phyloP scores from a whole-genome alignment of 805 yeast species.

The Candida dajiaensis region DNA sequence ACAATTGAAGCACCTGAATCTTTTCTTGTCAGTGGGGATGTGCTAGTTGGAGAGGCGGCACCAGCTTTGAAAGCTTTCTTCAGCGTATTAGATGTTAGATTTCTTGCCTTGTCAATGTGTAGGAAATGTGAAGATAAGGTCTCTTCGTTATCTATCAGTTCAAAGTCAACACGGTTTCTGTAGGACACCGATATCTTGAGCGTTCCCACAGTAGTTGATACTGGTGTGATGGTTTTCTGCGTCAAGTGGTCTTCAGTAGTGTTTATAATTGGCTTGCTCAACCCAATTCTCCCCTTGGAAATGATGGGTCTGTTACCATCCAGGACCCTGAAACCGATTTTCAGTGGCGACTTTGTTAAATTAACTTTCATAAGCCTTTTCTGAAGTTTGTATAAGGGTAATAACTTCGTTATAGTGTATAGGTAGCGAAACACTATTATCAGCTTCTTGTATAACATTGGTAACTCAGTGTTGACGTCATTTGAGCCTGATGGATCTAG shows the following conservation, averaged over 20 bases:
- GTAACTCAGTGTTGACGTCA: slow-evolving; percentile 44
- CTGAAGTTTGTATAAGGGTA: slow-evolving; percentile 66
- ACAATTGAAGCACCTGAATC: slow-evolving; percentile 40
- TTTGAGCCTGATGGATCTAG: slow-evolving; percentile 46
- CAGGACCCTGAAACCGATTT: slow-evolving; percentile 53
- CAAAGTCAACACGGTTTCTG: slow-evolving; percentile 64
- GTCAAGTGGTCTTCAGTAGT: slow-evolving; percentile 42
- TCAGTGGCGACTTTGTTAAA: slow-evolving; percentile 33
- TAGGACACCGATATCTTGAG: slow-evolving; percentile 74
- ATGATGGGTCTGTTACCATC: slow-evolving; percentile 77
- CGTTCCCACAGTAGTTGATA: slow-evolving; percentile 71
- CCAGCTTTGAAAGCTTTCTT: slow-evolving; percentile 30
- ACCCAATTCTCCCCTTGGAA: slow-evolving; percentile 80
- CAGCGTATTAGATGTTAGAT: slow-evolving; percentile 15
- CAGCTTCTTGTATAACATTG: slow-evolving; percentile 67
- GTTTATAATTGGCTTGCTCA: slow-evolving; percentile 57
- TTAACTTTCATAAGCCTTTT: slow-evolving; percentile 36
- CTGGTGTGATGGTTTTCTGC: slow-evolving; percentile 61
- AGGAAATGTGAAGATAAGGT: slow-evolving; percentile 52
- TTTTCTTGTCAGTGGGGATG: slow-evolving; percentile 30
- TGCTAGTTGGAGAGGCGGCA: slow-evolving; percentile 25
- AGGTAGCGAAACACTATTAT: slow-evolving; percentile 69
- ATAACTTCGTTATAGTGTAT: slow-evolving; percentile 54
- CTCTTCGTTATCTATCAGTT: slow-evolving; percentile 61
- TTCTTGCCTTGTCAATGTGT: slow-evolving; percentile 33